Evolutionary conservation across 164 flowering plant species (phyloP), one percentile per base, ranked within the genome.

Genomic region (Aristolochia contorta): DNA sequence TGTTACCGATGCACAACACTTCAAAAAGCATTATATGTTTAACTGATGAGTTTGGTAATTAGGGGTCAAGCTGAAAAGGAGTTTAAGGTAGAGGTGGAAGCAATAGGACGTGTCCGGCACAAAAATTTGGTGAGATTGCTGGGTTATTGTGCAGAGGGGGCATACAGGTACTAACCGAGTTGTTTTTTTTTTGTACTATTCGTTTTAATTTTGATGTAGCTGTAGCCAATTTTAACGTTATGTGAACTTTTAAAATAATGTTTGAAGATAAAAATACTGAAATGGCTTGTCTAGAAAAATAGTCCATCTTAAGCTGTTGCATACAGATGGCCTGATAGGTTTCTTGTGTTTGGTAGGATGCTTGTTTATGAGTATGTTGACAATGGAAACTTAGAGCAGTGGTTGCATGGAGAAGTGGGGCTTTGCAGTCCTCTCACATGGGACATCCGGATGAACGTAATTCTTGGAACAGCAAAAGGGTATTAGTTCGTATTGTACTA

Each of bases 61-160:
- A 87, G 91, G 78, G 91, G 91, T 61, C 91, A 84, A 73, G 91
- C 91, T 64, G 95, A 87, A 72, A 83, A 69, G 74, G 91, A 84
- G 76, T 87, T 87, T 64, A 82, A 79, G 75, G 89, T 82, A 46
- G 95, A 84, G 70, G 91, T 84, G n/a, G 95, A 87, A 68, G 89
- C 89, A 32, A 87, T 81, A 66, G 97, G 97, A 15, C 90, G 92
- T 58, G 97, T 87, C 51, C 74, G 95, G 61, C 97, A 90, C 60
- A 87, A 87, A 78, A 87, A 90, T 74, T 72, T 87, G 67, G 97
- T 87, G 70, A 81, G 97, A 73, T 68, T 90, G 70, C 85, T 90
- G 50, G 97, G 97, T 23, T 90, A 87, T 69, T 85, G 97, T 69
- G 92, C 80, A 56, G 97, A 90, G 80, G 97, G 97, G 72, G 92